phyloP scores from a whole-genome alignment of 2,329 filamentous ascomycete genomes.

The Cladosporium austrohemisphaericum region DNA sequence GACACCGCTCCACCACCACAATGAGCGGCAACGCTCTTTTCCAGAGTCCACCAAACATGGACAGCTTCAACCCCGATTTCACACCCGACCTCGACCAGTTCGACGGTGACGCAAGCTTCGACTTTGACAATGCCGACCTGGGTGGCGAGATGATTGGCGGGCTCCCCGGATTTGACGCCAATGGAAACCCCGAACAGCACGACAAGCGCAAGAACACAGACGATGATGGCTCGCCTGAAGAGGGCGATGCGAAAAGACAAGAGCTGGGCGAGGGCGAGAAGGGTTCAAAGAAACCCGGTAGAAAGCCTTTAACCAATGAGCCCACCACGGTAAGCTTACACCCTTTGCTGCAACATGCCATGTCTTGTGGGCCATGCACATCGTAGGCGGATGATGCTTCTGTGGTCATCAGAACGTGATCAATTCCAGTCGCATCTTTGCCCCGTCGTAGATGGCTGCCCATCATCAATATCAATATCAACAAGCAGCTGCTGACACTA shows the following conservation, averaged over 20 bases:
- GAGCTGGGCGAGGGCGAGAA: constrained; percentile 82
- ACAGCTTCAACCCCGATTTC: constrained; percentile 29
- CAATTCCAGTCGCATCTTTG: not conserved
- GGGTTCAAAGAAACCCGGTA: constrained; percentile 87
- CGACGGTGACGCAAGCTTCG: constrained; percentile 66
- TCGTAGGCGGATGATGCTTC: too few species aligned
- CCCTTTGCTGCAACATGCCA: too few species aligned
- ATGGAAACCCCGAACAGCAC: constrained; percentile 39
- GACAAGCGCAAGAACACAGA: constrained; percentile 71
- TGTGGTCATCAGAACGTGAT: not conserved
- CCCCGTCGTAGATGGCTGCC: too few species aligned
- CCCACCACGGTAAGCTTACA: constrained; percentile 78
- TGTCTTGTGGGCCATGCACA: too few species aligned
- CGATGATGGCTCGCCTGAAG: constrained; percentile 60
- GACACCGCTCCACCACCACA: constrained; percentile 14
- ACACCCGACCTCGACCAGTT: constrained; percentile 83
- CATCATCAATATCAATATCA: not conserved
- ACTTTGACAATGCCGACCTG: constrained; percentile 59
- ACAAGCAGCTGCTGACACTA: constrained; percentile 1
- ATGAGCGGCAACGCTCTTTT: constrained; percentile 23
- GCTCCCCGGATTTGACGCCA: constrained; percentile 54
- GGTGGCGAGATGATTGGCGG: constrained; percentile 69
- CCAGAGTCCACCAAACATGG: constrained; percentile 18
- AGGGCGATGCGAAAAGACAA: constrained; percentile 67
- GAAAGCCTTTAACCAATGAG: constrained; percentile 92